phyloP scores from a whole-genome alignment of 2,329 filamentous ascomycete genomes.

The Fusarium piperis region DNA sequence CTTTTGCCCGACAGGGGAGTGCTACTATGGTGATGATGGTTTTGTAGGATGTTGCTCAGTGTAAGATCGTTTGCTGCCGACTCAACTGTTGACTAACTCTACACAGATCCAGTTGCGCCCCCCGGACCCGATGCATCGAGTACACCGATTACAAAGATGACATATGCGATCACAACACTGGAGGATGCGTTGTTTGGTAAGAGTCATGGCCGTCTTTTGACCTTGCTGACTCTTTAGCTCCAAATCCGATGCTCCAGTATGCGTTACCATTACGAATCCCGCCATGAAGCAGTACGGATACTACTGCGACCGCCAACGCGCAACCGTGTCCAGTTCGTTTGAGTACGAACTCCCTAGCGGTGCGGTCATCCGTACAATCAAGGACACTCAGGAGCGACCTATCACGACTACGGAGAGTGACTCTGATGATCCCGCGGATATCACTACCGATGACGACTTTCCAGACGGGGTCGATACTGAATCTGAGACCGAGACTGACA shows the following conservation, averaged over 20 bases:
- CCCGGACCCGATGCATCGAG: conserved; percentile 1
- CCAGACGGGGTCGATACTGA: background rate
- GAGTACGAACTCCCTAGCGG: background rate
- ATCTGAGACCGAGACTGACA: background rate
- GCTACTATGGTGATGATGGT: conserved; percentile 1
- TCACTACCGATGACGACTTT: background rate
- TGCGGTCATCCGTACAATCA: background rate
- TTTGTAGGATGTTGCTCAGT: conserved; percentile 3
- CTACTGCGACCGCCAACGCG: background rate
- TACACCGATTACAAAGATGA: background rate
- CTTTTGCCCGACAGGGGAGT: background rate
- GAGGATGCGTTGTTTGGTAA: conserved; percentile 7
- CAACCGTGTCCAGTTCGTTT: background rate
- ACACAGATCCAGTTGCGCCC: background rate
- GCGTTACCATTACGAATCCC: background rate
- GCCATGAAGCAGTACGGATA: background rate
- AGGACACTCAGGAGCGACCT: background rate
- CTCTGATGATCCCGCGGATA: background rate
- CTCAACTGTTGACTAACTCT: no score
- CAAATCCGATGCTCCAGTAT: background rate
- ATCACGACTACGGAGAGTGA: background rate
- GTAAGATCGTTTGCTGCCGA: background rate
- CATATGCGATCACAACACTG: conserved; percentile 1
- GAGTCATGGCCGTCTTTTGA: background rate
- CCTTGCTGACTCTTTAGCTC: background rate